Evolutionary conservation across 768 basidiomycete species (phyloP).

Genomic region (Sistotremastrum niveocremeum): DNA sequence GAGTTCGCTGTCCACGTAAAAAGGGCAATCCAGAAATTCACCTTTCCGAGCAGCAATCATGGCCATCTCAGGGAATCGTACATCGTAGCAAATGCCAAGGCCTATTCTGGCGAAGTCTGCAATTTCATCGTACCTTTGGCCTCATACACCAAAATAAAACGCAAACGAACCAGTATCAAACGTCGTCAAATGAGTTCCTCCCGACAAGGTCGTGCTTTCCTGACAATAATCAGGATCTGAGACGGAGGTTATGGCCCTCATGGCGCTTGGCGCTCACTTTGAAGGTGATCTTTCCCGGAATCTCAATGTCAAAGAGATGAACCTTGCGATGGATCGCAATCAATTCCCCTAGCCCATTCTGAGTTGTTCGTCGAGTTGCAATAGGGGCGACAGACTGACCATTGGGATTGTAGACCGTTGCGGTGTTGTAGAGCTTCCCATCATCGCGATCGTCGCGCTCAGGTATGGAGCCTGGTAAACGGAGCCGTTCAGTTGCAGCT

Average conservation of each 20-base stretch:
- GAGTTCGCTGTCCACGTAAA: not conserved
- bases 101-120: slow-evolving; percentile 97
- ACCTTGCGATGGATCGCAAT: slow-evolving; percentile 86
- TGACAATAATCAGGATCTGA: slow-evolving; percentile 16
- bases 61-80: slow-evolving; percentile 88
- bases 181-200: slow-evolving; percentile 56
- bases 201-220: slow-evolving; percentile 83
- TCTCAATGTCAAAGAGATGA: slow-evolving; percentile 96
- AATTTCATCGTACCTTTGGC: not conserved
- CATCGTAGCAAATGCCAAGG: slow-evolving; percentile 92
- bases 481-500: slow-evolving; percentile 1
- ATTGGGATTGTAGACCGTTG: slow-evolving; percentile 77
- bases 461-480: slow-evolving; percentile 74
- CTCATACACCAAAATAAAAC: not conserved
- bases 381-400: slow-evolving; percentile 25
- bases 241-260: slow-evolving; percentile 3
- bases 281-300: slow-evolving; percentile 83
- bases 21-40: slow-evolving; percentile 14
- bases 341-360: slow-evolving; percentile 46
- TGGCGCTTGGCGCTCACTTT: slow-evolving; percentile 33
- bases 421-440: slow-evolving; percentile 81
- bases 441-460: slow-evolving; percentile 48
- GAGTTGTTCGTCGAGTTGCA: slow-evolving; percentile 1
- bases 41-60: slow-evolving; percentile 84
- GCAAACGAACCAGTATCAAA: slow-evolving; percentile 68